Percentiles rank a stretch among this genome's conserved stretches.
These are phyloP conservation scores for Paramecium octaurelia DNA, from an alignment of 73 alveolate genomes.

Conservation along the genomic window DNA sequence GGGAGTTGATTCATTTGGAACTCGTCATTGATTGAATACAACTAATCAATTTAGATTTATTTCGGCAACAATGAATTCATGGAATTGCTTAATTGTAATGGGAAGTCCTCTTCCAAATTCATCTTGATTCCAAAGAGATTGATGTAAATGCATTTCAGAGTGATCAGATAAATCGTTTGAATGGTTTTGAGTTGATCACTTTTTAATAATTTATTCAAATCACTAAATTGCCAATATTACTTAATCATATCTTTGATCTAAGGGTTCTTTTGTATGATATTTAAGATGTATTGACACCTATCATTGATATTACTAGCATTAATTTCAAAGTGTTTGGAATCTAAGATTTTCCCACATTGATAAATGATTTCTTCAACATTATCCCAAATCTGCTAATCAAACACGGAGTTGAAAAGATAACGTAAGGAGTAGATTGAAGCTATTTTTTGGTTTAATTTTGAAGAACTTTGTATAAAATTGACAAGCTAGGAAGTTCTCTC, in stretches of 20 bases:
- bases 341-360: slow-evolving; percentile 1
- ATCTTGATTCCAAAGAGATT: background rate
- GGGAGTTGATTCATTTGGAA: background rate
- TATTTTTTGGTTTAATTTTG: background rate
- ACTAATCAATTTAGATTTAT: background rate
- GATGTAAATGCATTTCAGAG: background rate
- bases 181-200: background rate
- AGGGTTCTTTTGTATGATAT: background rate
- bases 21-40: background rate
- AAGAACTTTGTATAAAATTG: background rate
- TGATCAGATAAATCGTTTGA: background rate
- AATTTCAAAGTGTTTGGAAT: background rate
- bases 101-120: background rate
- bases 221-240: background rate
- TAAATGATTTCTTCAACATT: background rate
- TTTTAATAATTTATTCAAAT: background rate
- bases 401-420: background rate
- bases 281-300: background rate
- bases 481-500: background rate
- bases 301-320: background rate
- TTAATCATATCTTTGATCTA: background rate
- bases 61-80: background rate
- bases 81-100: background rate
- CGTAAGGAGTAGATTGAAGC: background rate
- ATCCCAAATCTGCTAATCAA: background rate